These are phyloP conservation scores for Hericium rajendrae DNA, from an alignment of 768 basidiomycete genomes.

Conservation along the genomic window DNA sequence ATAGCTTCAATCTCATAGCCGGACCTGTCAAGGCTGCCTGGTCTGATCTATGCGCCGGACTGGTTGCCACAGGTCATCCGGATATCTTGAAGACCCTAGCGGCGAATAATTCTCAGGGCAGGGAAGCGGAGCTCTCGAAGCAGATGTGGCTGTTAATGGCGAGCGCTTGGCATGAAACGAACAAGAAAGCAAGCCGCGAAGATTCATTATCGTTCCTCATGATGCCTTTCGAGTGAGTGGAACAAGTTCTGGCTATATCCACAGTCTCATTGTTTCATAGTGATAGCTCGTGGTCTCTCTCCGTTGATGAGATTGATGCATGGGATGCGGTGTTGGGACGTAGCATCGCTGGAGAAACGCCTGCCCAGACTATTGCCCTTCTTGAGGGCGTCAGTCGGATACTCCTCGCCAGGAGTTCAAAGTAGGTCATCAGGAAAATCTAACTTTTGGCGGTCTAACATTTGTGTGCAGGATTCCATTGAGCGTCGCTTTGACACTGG, in stretches of 20 bases:
- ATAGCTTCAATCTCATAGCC: neutral
- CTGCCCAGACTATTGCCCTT: neutral
- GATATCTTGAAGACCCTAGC: neutral
- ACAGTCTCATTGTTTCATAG: neutral
- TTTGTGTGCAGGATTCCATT: neutral
- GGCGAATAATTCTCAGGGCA: neutral
- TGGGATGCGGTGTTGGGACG: neutral
- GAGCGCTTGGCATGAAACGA: neutral
- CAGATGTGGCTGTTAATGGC: neutral
- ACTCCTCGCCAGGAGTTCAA: neutral
- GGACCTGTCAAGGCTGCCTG: neutral
- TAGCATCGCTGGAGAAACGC: neutral
- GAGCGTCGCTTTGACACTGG: neutral
- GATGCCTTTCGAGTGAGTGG: neutral
- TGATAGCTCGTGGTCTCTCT: neutral
- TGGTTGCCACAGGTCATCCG: neutral
- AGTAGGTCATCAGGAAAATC: neutral
- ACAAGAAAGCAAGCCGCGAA: no score
- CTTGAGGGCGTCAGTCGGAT: neutral
- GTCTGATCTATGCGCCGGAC: neutral
- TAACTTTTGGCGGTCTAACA: no score
- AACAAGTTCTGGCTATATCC: neutral
- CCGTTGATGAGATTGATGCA: neutral
- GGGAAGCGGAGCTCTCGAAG: neutral
- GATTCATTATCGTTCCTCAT: neutral